Evolutionary conservation across 345 rosid genomes (phyloP).

Genomic region (Populus ilicifolia): DNA sequence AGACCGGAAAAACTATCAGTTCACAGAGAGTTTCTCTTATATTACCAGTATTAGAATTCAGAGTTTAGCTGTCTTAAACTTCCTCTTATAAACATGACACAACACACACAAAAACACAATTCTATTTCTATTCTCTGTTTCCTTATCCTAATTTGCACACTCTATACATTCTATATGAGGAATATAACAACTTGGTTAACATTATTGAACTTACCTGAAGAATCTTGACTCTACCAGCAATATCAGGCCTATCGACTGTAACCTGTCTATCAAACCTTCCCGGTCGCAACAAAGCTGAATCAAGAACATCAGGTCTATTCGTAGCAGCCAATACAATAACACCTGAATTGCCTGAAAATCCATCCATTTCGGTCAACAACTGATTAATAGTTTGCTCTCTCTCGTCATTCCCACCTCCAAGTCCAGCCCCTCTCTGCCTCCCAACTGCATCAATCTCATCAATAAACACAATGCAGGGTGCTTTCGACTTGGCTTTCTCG

Average conservation of each 20-base stretch:
- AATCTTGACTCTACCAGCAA: conserved; percentile 84
- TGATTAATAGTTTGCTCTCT: conserved; percentile 88
- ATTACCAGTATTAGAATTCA: background rate
- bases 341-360: conserved; percentile 80
- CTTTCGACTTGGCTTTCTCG: conserved; percentile 77
- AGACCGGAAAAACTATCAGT: background rate
- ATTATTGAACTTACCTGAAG: conserved; percentile 56
- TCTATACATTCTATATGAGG: background rate
- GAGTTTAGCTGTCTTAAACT: background rate
- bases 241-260: conserved; percentile 89
- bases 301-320: conserved; percentile 81
- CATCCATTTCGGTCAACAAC: conserved; percentile 90
- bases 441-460: conserved; percentile 95
- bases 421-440: conserved; percentile 92
- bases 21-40: background rate
- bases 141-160: background rate
- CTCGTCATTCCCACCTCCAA: conserved; percentile 93
- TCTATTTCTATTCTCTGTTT: background rate
- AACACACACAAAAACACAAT: background rate
- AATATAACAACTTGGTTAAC: background rate
- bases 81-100: background rate
- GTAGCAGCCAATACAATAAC: conserved; percentile 93
- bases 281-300: conserved; percentile 75
- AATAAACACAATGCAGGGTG: conserved; percentile 76
- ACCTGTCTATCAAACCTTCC: conserved; percentile 91